Base-by-base conservation (phyloP, 2,329 filamentous ascomycete genomes). In the Intubia oerlemansii region DNA sequence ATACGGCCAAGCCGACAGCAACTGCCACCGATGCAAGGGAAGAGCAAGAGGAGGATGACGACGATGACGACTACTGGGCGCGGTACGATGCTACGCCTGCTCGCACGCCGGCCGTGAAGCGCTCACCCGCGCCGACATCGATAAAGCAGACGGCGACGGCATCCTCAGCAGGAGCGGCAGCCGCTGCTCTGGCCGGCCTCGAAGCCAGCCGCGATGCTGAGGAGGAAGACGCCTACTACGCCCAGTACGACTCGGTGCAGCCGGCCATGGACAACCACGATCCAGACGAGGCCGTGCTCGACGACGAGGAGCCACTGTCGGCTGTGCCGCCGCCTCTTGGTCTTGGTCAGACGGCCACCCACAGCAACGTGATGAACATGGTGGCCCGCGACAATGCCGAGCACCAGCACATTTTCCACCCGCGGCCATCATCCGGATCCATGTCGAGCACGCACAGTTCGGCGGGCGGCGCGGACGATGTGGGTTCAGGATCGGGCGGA, bases 31-130 rank as follows among this genome's bases (percentile, higher is more conserved):
- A 36, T 8, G 33, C 33, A 17, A 31, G 39, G 6, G 44, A 48
- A 1, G 52, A 59, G 1, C 65, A 71, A 1, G 68, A 69, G 0
- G 72, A 76, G 14, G 73, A 77, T 18, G 73, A 81, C 35, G 75
- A 79, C n/a, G n/a, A n/a, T n/a, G n/a, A n/a, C 38, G 72, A 71
- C 39, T 85, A 85, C 47, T 85, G 78, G 78, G 73, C 67, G 18
- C 64, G 68, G 35, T 84, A 85, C 46, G 76, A 80, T 44, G 63
- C 65, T 16, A 79, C 73, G 4, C 30, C 30, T 12, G 30, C 30
- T 13, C 30, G 60, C 25, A 77, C 71, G 8, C 71, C 72, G 1
- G 67, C 61, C 6, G 49, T 55, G 14, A 67, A 72, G 41, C 57
- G 54, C 15, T 74, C 71, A 5, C 71, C 73, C 4, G 70, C 64